Conservation (phyloP, 371 early-diverging fungal genomes). For the Mucor plumbeus region DNA sequence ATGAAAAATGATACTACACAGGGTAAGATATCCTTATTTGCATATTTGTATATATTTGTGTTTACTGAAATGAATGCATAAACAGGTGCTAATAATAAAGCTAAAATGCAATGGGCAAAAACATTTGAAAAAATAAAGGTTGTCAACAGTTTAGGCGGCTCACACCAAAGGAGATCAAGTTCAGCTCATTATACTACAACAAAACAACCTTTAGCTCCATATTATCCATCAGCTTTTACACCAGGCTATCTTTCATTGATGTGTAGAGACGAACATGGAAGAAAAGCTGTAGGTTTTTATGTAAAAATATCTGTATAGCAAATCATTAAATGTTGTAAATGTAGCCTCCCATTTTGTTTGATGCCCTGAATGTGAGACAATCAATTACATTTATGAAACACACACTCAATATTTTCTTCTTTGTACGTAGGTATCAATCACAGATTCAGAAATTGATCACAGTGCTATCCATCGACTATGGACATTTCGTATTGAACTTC, state of each 20-base stretch:
- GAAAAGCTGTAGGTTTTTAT: constrained; percentile 33
- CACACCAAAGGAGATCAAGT: constrained; percentile 16
- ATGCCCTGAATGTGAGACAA: constrained; percentile 35
- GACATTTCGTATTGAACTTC: constrained; percentile 72
- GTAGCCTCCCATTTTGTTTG: constrained; percentile 50
- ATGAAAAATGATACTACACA: constrained; percentile 3
- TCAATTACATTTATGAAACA: neutral
- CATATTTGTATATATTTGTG: neutral
- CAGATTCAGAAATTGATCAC: constrained; percentile 54
- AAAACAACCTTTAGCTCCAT: constrained; percentile 34
- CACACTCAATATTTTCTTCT: neutral
- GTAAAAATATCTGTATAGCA: too few species aligned
- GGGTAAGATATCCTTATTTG: neutral
- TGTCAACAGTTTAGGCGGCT: constrained; percentile 22
- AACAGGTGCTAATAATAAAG: constrained; percentile 10
- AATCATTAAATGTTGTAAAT: neutral
- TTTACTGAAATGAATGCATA: neutral
- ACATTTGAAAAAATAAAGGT: constrained; percentile 31
- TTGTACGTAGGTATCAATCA: constrained; percentile 43
- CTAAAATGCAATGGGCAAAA: constrained; percentile 35
- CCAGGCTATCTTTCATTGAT: constrained; percentile 32
- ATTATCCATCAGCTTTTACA: constrained; percentile 35
- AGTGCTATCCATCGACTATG: constrained; percentile 30
- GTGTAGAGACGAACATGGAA: constrained; percentile 41
- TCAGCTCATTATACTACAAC: constrained; percentile 21